Percentiles rank a stretch among this genome's conserved stretches.
phyloP scores from a whole-genome alignment of 495 filamentous ascomycete species.

The Tuber magnatum region DNA sequence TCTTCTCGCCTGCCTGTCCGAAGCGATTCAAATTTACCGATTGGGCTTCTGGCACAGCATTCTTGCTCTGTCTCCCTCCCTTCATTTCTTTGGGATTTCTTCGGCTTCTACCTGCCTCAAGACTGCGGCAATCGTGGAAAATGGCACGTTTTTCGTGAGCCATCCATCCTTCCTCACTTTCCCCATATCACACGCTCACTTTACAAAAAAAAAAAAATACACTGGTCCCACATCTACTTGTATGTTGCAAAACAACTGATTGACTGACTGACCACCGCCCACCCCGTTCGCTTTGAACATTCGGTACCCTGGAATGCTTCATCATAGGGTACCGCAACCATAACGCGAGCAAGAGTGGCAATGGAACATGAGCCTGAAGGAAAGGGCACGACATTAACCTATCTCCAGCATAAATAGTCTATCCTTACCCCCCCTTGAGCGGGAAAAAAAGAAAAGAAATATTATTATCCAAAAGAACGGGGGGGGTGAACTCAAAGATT shows the following conservation, averaged over 20 bases:
- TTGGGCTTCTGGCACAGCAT: neutral
- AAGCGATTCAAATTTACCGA: conserved; percentile 4
- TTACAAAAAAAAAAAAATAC: neutral
- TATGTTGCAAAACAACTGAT: neutral
- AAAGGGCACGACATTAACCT: neutral
- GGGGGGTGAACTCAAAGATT: neutral
- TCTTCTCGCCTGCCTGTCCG: neutral
- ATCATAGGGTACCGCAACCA: neutral
- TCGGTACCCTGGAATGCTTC: neutral
- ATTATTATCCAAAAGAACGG: neutral
- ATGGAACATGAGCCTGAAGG: neutral
- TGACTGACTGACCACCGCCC: neutral
- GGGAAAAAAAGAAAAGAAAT: neutral
- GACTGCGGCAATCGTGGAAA: neutral
- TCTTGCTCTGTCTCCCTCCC: neutral
- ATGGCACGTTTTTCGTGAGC: conserved; percentile 1
- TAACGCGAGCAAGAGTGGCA: neutral
- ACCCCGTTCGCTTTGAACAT: no score
- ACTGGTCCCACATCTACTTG: neutral
- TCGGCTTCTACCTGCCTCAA: neutral
- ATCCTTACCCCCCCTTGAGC: neutral
- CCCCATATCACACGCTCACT: neutral
- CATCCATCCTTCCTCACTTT: neutral
- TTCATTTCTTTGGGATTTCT: conserved; percentile 3
- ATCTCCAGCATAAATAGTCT: neutral